A percentile compares a stretch with the other conserved stretches of the same genome.
These are phyloP conservation scores for Leucosporidium creatinivorum DNA, from an alignment of 768 basidiomycete genomes.

Conservation along the genomic window DNA sequence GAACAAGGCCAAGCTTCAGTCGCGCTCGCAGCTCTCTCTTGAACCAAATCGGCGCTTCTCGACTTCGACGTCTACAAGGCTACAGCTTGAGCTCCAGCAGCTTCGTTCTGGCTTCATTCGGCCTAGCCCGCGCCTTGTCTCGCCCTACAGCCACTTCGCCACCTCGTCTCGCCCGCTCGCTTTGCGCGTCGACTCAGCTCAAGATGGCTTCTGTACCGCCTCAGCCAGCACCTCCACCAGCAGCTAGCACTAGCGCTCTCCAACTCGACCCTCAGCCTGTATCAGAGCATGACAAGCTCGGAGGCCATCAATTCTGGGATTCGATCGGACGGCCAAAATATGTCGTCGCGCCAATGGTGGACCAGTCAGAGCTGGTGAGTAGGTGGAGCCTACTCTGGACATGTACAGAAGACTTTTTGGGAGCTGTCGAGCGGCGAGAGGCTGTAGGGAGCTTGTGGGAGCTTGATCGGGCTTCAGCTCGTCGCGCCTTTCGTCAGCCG, in stretches of 20 bases:
- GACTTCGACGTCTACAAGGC: too few species aligned
- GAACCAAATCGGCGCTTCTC: too few species aligned
- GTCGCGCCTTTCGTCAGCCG: not conserved
- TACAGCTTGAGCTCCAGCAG: too few species aligned
- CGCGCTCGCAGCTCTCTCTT: too few species aligned
- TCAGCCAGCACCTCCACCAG: too few species aligned
- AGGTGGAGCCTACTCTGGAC: not conserved
- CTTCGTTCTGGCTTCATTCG: too few species aligned
- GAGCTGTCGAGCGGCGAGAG: not conserved
- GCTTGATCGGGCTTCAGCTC: not conserved
- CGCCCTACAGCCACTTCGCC: too few species aligned
- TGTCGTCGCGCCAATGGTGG: slow-evolving; percentile 96
- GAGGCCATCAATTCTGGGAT: slow-evolving; percentile 17
- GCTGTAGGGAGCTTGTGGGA: not conserved
- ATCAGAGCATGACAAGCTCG: slow-evolving; percentile 25
- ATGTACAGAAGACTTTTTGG: not conserved
- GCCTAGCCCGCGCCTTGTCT: too few species aligned
- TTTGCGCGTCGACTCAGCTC: too few species aligned
- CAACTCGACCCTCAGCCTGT: slow-evolving; percentile 23
- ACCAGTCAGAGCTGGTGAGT: slow-evolving; percentile 89
- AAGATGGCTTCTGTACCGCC: too few species aligned
- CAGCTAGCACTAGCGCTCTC: slow-evolving; percentile 8
- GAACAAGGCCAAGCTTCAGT: too few species aligned
- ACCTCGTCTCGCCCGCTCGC: too few species aligned
- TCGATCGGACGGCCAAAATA: slow-evolving; percentile 73